A percentile compares a stretch with the other conserved stretches of the same genome.
phyloP scores from a whole-genome alignment of 257 asterid genomes.

The Handroanthus guayacan region DNA sequence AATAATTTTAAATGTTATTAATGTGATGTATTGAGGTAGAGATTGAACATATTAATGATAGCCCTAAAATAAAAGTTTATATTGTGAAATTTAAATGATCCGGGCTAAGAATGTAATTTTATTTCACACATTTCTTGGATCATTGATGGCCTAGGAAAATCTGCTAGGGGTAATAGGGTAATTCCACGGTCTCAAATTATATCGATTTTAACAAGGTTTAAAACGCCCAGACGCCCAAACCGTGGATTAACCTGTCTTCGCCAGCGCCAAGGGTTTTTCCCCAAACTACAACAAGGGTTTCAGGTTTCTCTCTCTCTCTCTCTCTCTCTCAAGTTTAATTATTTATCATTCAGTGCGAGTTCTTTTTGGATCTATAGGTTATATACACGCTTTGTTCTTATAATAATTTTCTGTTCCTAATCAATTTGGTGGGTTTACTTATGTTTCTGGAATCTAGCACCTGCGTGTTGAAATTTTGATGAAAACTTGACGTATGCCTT shows the following conservation, averaged over 20 bases:
- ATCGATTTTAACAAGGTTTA: neutral
- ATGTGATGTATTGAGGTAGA: no score
- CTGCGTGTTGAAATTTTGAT: neutral
- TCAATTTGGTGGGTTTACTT: conserved; percentile 9
- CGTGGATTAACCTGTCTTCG: conserved; percentile 7
- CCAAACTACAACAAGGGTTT: conserved; percentile 35
- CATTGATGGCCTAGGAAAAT: neutral
- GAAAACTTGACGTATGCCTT: neutral
- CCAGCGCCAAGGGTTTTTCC: conserved; percentile 35
- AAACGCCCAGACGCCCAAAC: neutral
- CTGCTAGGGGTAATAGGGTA: neutral
- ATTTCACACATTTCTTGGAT: no score
- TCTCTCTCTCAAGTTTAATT: neutral
- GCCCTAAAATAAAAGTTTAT: no score
- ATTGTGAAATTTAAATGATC: no score
- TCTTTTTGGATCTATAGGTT: conserved; percentile 2
- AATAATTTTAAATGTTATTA: no score
- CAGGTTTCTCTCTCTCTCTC: conserved; percentile 43
- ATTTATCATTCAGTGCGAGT: neutral
- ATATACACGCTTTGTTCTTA: neutral
- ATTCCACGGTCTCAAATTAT: neutral
- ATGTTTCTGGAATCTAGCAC: neutral
- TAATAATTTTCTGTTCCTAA: neutral
- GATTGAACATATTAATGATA: no score
- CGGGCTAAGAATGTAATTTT: no score